Evolutionary conservation across 1,284 basidiomycete genomes (phyloP).

Genomic region (Ustilago curta): DNA sequence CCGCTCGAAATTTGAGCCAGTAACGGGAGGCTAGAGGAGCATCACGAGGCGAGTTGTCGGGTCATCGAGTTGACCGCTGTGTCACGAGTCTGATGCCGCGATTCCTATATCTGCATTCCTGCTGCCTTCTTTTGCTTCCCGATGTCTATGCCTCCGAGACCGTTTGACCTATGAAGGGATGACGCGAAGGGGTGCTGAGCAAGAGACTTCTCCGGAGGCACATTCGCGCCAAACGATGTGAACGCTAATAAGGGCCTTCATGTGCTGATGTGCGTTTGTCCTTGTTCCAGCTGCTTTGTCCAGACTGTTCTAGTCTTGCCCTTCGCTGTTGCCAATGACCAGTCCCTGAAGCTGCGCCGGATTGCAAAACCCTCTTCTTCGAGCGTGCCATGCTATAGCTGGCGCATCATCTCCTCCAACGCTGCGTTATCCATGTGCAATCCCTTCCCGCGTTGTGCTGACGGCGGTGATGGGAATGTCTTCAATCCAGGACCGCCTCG

Average conservation of each 20-base stretch:
- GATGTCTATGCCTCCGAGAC: no score
- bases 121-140: no score
- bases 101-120: no score
- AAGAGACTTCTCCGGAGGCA: no score
- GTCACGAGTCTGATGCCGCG: no score
- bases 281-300: no score
- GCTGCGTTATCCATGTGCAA: background rate
- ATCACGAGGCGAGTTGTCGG: conserved; percentile 2
- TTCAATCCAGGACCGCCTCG: conserved; percentile 1
- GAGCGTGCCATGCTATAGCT: background rate
- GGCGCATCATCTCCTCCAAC: background rate
- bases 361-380: background rate
- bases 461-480: background rate
- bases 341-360: background rate
- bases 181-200: no score
- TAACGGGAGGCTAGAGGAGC: background rate
- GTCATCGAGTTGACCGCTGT: background rate
- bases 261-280: no score
- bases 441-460: background rate
- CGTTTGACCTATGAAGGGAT: no score
- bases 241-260: no score
- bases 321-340: conserved; percentile 3
- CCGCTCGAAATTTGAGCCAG: background rate
- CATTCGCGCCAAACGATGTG: no score
- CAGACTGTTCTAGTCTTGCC: background rate